Conservation (phyloP, 73 alveolate genomes). For the Breviolum minutum region DNA sequence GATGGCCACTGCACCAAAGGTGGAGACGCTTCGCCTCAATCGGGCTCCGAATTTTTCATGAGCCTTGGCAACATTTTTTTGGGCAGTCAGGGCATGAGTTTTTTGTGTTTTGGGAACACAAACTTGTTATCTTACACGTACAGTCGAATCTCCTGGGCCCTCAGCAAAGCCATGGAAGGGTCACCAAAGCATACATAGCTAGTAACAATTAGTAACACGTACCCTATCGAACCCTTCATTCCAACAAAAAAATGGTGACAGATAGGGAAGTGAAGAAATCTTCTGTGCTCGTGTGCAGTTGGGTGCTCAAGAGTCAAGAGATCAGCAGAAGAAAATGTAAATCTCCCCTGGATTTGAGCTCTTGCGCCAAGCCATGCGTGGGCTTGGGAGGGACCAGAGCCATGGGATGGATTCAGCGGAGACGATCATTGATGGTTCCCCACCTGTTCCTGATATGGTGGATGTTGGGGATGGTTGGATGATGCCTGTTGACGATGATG, state of each 20-base stretch:
- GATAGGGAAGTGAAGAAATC: no score
- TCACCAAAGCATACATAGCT: neutral
- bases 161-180: neutral
- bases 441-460: no score
- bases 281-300: no score
- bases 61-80: neutral
- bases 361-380: neutral
- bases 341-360: neutral
- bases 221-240: no score
- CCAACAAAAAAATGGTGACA: no score
- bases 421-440: no score
- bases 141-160: neutral
- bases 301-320: neutral
- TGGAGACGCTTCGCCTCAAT: conserved; percentile 19
- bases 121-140: neutral
- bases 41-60: conserved; percentile 20
- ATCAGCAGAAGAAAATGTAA: neutral
- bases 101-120: neutral
- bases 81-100: neutral
- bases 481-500: neutral
- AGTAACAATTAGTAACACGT: no score
- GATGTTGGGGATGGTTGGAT: neutral
- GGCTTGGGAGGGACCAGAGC: no score
- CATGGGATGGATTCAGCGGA: neutral
- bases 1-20: neutral